Percentiles rank a stretch among this genome's conserved stretches.
These are phyloP conservation scores for Boletus semigastroideus DNA, from an alignment of 1,284 basidiomycete species.

Conservation along the genomic window DNA sequence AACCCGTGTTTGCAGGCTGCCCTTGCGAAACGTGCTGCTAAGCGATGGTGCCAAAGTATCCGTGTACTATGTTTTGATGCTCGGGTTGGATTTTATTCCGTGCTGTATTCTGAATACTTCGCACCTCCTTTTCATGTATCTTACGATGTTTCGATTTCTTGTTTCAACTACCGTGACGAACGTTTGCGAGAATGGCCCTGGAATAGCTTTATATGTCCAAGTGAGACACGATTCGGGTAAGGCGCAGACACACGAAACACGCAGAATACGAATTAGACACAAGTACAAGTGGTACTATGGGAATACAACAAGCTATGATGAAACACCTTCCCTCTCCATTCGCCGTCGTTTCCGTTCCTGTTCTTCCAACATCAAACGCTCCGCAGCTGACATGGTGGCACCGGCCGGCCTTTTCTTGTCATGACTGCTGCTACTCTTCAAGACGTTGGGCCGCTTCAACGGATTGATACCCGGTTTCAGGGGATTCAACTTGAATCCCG, in stretches of 20 bases:
- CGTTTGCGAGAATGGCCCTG: background rate
- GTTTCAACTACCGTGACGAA: background rate
- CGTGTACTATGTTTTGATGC: constrained; percentile 10
- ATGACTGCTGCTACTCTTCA: constrained; percentile 56
- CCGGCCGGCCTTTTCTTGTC: constrained; percentile 56
- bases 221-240: too few species aligned
- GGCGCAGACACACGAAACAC: too few species aligned
- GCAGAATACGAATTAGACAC: background rate
- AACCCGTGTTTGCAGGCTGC: constrained; percentile 22
- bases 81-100: background rate
- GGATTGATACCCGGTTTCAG: constrained; percentile 49
- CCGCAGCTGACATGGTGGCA: constrained; percentile 76
- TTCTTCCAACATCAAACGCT: constrained; percentile 83
- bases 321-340: constrained; percentile 57
- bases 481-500: constrained; percentile 59
- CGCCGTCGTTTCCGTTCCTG: constrained; percentile 77
- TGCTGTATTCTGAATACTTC: constrained; percentile 14
- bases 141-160: background rate
- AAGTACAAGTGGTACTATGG: constrained; percentile 5
- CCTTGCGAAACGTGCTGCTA: constrained; percentile 36
- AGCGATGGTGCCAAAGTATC: background rate
- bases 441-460: constrained; percentile 72
- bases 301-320: constrained; percentile 16
- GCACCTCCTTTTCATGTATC: background rate
- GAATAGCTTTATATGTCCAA: background rate